These are phyloP conservation scores for Aegilops longissima DNA, from an alignment of 176 grass and related monocot genomes.

Conservation along the genomic window DNA sequence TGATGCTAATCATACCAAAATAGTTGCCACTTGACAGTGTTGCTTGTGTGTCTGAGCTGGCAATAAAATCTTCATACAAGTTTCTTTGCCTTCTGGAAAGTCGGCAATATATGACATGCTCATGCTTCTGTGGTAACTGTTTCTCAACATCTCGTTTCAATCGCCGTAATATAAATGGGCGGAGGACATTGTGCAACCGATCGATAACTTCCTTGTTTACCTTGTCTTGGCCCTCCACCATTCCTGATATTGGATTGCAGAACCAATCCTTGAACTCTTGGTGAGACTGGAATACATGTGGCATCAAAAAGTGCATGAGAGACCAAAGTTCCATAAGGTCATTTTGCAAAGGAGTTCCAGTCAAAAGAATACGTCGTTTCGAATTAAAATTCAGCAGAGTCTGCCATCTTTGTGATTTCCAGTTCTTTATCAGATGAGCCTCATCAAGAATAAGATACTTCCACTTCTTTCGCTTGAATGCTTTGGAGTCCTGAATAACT, in stretches of 20 bases:
- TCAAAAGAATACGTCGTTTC: conserved; percentile 90
- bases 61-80: conserved; percentile 98
- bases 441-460: conserved; percentile 99
- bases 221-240: conserved; percentile 99
- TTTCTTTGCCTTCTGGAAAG: conserved; percentile 96
- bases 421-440: conserved; percentile 99
- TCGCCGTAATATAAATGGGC: conserved; percentile 92
- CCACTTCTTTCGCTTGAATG: conserved; percentile 97
- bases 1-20: conserved; percentile 99
- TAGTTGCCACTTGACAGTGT: conserved; percentile 87
- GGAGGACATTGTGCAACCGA: conserved; percentile 95
- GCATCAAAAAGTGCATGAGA: conserved; percentile 99
- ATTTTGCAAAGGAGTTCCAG: conserved; percentile 96
- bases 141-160: conserved; percentile 98
- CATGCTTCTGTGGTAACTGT: conserved; percentile 89
- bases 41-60: conserved; percentile 88
- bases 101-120: conserved; percentile 95
- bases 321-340: conserved; percentile 99
- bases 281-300: conserved; percentile 99
- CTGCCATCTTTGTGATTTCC: conserved; percentile 99
- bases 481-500: conserved; percentile 98
- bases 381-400: conserved; percentile 97
- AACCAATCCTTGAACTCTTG: conserved; percentile 99
- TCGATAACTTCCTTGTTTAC: conserved; percentile 98
- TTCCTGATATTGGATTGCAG: conserved; percentile 95